phyloP scores from a whole-genome alignment of 2,329 filamentous ascomycete genomes.

The Amylocarpus encephaloides region DNA sequence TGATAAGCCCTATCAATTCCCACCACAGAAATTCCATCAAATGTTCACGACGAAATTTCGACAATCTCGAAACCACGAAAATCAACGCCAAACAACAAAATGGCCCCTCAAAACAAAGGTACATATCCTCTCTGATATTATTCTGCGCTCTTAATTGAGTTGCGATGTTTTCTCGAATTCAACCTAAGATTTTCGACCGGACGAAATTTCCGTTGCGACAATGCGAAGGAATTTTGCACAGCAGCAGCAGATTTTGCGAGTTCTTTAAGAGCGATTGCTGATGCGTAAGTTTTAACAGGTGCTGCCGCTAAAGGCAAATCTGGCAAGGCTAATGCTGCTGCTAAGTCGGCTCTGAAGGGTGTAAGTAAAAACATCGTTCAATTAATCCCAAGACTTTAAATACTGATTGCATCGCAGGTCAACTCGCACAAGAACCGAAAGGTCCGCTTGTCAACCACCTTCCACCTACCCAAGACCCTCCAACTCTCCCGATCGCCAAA shows the following conservation, averaged over 20 bases:
- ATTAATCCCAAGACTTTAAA: constrained; percentile 35
- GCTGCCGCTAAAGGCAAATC: constrained; percentile 51
- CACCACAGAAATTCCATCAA: not conserved
- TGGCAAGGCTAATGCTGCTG: constrained; percentile 81
- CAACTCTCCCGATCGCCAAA: constrained; percentile 84
- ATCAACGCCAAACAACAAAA: constrained; percentile 23
- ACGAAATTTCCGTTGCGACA: constrained; percentile 11
- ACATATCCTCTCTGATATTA: constrained; percentile 23
- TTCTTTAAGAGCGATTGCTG: constrained; percentile 67
- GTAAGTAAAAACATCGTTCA: constrained; percentile 55
- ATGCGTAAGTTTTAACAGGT: constrained; percentile 53
- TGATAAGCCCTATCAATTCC: not conserved
- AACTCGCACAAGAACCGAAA: constrained; percentile 85
- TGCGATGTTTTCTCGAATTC: constrained; percentile 17
- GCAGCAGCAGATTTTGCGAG: constrained; percentile 73
- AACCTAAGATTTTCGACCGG: constrained; percentile 17
- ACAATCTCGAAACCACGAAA: constrained; percentile 11
- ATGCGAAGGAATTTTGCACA: constrained; percentile 31
- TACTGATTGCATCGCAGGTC: constrained; percentile 41
- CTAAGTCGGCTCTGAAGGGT: constrained; percentile 93
- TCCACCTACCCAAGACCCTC: constrained; percentile 97
- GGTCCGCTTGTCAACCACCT: constrained; percentile 85
- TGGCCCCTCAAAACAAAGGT: constrained; percentile 34
- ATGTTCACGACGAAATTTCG: not conserved
- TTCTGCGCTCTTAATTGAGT: constrained; percentile 9